phyloP scores from a whole-genome alignment of 2,329 filamentous ascomycete genomes.

The Ceratocystis albifundus region DNA sequence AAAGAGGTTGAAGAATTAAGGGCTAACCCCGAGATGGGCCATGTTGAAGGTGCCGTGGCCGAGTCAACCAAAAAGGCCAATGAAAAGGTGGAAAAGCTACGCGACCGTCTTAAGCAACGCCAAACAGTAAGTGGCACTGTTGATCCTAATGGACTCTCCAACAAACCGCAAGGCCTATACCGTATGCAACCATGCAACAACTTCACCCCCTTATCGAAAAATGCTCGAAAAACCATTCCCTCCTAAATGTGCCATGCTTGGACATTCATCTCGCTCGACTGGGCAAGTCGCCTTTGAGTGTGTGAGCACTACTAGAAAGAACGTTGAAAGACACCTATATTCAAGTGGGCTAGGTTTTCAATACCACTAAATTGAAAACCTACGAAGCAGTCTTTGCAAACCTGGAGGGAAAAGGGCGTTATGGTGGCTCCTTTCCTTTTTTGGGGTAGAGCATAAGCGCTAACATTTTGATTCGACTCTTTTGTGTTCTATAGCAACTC shows the following conservation, averaged over 20 bases:
- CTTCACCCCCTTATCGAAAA: slow-evolving; percentile 6
- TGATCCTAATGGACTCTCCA: background rate
- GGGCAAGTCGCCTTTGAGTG: slow-evolving; percentile 22
- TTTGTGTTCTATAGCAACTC: slow-evolving; percentile 39
- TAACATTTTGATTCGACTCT: slow-evolving; percentile 15
- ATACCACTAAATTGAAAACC: background rate
- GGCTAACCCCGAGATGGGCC: slow-evolving; percentile 30
- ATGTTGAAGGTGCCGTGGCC: slow-evolving; percentile 28
- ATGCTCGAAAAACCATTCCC: slow-evolving; percentile 7
- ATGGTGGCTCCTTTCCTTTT: background rate
- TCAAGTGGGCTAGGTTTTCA: background rate
- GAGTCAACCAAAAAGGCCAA: slow-evolving; percentile 34
- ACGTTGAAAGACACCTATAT: background rate
- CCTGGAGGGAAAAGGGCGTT: background rate
- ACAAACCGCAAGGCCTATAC: slow-evolving; percentile 12
- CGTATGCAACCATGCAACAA: slow-evolving; percentile 18
- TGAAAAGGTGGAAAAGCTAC: slow-evolving; percentile 49
- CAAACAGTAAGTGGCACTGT: slow-evolving; percentile 43
- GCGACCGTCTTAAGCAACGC: slow-evolving; percentile 43
- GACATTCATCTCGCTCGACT: slow-evolving; percentile 18
- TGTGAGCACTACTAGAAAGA: slow-evolving; percentile 5
- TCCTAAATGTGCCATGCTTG: slow-evolving; percentile 9
- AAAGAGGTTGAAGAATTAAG: slow-evolving; percentile 40
- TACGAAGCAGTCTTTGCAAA: background rate
- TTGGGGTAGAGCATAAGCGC: background rate